phyloP scores from a whole-genome alignment of 1,284 basidiomycete genomes.

The Heliocybe sulcata region DNA sequence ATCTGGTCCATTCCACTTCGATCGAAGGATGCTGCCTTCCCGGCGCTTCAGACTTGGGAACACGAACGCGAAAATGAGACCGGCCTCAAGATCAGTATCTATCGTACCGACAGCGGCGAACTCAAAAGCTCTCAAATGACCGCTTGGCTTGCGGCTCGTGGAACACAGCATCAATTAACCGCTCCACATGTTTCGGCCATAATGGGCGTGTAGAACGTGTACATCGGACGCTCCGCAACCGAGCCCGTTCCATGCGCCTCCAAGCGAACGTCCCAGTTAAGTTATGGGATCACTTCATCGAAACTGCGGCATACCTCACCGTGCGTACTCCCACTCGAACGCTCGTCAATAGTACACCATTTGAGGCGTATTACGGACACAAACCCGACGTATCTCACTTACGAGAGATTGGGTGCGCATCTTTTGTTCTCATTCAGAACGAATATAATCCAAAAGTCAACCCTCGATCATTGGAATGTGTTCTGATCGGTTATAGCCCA shows the following conservation, averaged over 20 bases:
- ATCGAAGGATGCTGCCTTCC: neutral
- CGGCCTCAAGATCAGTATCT: neutral
- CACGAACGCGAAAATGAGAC: neutral
- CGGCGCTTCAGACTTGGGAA: neutral
- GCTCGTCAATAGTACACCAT: constrained; percentile 8
- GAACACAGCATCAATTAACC: constrained; percentile 9
- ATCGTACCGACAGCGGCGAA: neutral
- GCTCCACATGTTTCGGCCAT: constrained; percentile 23
- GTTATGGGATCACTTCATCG: constrained; percentile 21
- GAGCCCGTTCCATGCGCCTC: constrained; percentile 17
- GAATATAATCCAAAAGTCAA: constrained; percentile 21
- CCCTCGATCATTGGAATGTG: constrained; percentile 20
- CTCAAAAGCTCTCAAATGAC: neutral
- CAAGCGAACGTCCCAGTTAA: constrained; percentile 12
- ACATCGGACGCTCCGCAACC: constrained; percentile 18
- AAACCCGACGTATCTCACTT: constrained; percentile 13
- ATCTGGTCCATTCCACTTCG: constrained; percentile 4
- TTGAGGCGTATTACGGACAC: constrained; percentile 9
- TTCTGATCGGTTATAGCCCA: constrained; percentile 24
- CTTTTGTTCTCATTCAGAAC: constrained; percentile 12
- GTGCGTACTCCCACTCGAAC: constrained; percentile 4
- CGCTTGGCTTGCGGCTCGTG: neutral
- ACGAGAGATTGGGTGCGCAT: constrained; percentile 14
- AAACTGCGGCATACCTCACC: constrained; percentile 7
- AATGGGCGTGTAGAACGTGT: constrained; percentile 18